These are phyloP conservation scores for Blastomyces parvus DNA, from an alignment of 2,329 filamentous ascomycete genomes.

Conservation along the genomic window DNA sequence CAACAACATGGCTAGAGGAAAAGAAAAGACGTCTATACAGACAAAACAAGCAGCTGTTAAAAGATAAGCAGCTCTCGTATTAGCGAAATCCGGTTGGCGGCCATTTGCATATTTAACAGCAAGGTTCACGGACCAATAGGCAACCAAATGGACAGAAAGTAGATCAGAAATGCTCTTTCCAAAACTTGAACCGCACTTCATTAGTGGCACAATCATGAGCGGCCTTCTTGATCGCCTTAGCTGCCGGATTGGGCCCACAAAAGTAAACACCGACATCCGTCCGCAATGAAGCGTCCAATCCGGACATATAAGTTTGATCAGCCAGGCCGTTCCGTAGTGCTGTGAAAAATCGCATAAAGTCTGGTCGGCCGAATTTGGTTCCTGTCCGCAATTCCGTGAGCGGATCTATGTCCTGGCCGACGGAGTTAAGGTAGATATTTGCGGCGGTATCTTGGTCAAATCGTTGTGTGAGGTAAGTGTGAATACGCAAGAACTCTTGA, in stretches of 20 bases:
- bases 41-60: neutral
- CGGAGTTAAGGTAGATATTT: conserved; percentile 94
- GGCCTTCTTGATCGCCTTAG: conserved; percentile 75
- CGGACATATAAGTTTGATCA: conserved; percentile 74
- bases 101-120: neutral
- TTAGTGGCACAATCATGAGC: conserved; percentile 61
- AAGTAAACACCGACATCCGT: conserved; percentile 97
- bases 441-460: conserved; percentile 86
- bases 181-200: conserved; percentile 91
- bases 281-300: conserved; percentile 63
- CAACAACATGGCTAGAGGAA: neutral
- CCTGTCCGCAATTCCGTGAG: conserved; percentile 81
- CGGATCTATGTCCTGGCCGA: conserved; percentile 78
- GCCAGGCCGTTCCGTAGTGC: conserved; percentile 83
- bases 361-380: conserved; percentile 90
- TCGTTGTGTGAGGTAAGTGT: conserved; percentile 92
- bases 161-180: conserved; percentile 74
- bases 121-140: neutral
- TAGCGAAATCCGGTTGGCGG: neutral
- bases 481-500: conserved; percentile 85
- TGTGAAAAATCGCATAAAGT: conserved; percentile 70
- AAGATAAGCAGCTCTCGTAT: neutral
- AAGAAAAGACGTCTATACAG: neutral
- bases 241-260: conserved; percentile 75
- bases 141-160: conserved; percentile 2